phyloP scores from a whole-genome alignment of 306 rosid species.

The Acacia crassicarpa region DNA sequence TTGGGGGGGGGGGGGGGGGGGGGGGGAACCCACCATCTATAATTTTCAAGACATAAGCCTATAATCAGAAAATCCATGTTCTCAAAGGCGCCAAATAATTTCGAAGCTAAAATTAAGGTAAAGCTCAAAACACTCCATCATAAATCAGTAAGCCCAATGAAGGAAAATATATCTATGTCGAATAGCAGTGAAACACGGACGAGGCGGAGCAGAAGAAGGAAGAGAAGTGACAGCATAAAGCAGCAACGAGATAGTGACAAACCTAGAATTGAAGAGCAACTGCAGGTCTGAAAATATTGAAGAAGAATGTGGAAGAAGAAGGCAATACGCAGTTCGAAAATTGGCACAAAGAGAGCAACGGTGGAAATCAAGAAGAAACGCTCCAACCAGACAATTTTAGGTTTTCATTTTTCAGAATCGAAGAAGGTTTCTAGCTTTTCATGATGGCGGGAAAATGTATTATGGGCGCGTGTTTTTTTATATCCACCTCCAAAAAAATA shows the following conservation, averaged over 20 bases:
- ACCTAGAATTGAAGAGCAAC: not conserved
- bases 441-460: constrained; percentile 7
- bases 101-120: too few species aligned
- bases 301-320: not conserved
- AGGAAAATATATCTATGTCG: not conserved
- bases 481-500: too few species aligned
- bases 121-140: not conserved
- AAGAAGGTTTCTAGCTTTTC: not conserved
- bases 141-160: not conserved
- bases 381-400: not conserved
- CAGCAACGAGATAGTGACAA: not conserved
- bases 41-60: not conserved
- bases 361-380: not conserved
- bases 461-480: not conserved
- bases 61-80: not conserved
- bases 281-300: not conserved
- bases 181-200: not conserved
- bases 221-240: not conserved
- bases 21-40: not conserved
- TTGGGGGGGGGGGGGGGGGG: too few species aligned
- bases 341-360: not conserved
- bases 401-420: not conserved
- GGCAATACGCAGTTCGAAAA: too few species aligned
- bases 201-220: not conserved
- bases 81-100: not conserved